These are phyloP conservation scores for Vitis hybrid DNA, from an alignment of 177 flowering plant genomes.

Conservation along the genomic window DNA sequence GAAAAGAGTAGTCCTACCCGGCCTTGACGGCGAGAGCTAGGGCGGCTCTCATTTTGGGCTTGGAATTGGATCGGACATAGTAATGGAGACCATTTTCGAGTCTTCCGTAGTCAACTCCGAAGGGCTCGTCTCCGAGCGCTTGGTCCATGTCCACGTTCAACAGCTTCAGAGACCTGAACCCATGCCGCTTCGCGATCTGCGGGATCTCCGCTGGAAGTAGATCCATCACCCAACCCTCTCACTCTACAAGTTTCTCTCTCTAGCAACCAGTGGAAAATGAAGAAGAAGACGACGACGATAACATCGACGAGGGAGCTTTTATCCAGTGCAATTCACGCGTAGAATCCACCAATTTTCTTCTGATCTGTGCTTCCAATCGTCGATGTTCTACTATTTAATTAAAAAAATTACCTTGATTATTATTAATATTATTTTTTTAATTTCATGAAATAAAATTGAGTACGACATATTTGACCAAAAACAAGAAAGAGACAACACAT, in stretches of 20 bases:
- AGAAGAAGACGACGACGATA: no score
- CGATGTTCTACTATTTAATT: no score
- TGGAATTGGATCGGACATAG: constrained; percentile 81
- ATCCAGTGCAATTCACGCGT: no score
- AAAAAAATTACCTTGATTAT: no score
- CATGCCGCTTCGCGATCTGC: constrained; percentile 45
- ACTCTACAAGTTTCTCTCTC: constrained; percentile 11
- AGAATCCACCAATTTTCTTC: no score
- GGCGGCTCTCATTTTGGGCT: constrained; percentile 93
- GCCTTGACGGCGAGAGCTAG: constrained; percentile 88
- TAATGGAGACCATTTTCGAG: constrained; percentile 82
- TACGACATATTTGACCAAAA: no score
- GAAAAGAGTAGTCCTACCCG: constrained; percentile 49
- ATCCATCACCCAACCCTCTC: constrained; percentile 46
- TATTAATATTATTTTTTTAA: no score
- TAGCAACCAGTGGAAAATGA: no score
- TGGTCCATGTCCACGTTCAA: constrained; percentile 59
- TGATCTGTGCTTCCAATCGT: no score
- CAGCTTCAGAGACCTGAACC: constrained; percentile 83
- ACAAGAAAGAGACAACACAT: no score
- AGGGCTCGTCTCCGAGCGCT: constrained; percentile 43
- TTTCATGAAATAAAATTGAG: no score
- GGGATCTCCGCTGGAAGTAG: constrained; percentile 68
- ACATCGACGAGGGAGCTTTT: no score
- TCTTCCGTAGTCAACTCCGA: constrained; percentile 68